Conservation (phyloP, 805 yeast genomes). For the Wickerhamomyces strasburgensis region DNA sequence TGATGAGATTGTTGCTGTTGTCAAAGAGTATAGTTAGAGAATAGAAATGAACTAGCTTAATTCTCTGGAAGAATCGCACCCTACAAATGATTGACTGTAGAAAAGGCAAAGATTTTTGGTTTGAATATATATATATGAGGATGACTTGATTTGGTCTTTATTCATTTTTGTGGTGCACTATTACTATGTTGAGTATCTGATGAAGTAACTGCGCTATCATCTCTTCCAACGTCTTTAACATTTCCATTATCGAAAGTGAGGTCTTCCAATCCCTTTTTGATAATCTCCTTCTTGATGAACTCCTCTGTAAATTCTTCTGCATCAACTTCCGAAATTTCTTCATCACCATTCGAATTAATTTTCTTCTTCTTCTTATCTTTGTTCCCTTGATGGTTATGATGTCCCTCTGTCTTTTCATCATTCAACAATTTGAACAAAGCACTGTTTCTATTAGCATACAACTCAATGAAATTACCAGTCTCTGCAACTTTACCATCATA, state of each 20-base stretch:
- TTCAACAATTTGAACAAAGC: conserved; percentile 34
- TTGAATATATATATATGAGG: too few relatives aligned
- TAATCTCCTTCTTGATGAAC: conserved; percentile 22
- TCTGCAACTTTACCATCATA: conserved; percentile 79
- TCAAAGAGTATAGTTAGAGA: conserved; percentile 24
- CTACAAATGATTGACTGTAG: too few relatives aligned
- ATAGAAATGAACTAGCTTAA: too few relatives aligned
- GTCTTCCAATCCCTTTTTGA: conserved; percentile 18
- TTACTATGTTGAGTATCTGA: too few relatives aligned
- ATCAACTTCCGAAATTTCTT: conserved; percentile 5
- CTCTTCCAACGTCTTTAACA: not conserved
- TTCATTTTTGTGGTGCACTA: too few relatives aligned
- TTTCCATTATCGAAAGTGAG: conserved; percentile 14
- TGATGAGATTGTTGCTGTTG: conserved; percentile 33
- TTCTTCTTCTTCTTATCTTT: conserved; percentile 10
- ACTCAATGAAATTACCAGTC: conserved; percentile 56
- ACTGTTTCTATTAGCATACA: conserved; percentile 43
- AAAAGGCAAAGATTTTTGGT: too few relatives aligned
- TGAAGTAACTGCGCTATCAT: too few relatives aligned
- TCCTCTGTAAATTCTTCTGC: conserved; percentile 13
- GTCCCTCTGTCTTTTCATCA: conserved; percentile 26
- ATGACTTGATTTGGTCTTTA: too few relatives aligned
- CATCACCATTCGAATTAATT: conserved; percentile 3
- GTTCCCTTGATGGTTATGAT: conserved; percentile 4
- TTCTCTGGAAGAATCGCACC: too few relatives aligned